Conservation (phyloP, 371 early-diverging fungal genomes). For the Smittium culicis region DNA sequence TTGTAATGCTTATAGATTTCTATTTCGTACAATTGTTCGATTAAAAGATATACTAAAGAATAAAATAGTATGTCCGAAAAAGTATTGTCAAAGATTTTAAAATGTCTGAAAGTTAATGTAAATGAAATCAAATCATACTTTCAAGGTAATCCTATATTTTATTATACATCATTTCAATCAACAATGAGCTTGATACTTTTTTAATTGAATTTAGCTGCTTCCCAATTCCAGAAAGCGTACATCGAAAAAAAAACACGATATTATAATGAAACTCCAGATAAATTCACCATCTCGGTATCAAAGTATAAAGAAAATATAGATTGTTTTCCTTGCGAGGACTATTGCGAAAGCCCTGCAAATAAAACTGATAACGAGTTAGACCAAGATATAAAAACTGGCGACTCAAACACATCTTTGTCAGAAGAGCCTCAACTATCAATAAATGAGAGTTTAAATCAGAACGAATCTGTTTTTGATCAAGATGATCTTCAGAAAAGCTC, state of each 20-base stretch:
- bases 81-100: no score
- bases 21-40: no score
- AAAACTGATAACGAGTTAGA: background rate
- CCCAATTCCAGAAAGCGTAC: background rate
- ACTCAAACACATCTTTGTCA: background rate
- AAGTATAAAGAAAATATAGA: no score
- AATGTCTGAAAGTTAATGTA: background rate
- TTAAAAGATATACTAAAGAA: no score
- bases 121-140: background rate
- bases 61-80: no score
- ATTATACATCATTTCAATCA: background rate
- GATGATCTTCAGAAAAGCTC: no score
- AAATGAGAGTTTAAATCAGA: no score
- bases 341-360: background rate
- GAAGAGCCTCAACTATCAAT: no score
- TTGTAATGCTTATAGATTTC: no score
- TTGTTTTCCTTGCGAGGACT: background rate
- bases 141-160: background rate
- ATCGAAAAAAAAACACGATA: background rate
- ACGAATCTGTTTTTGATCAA: background rate
- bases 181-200: background rate
- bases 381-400: background rate
- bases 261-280: background rate
- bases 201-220: background rate
- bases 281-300: background rate